A percentile compares a stretch with the other conserved stretches of the same genome.
Evolutionary conservation across 352 stramenopile genomes (phyloP).

Genomic region (Pythium volutum): DNA sequence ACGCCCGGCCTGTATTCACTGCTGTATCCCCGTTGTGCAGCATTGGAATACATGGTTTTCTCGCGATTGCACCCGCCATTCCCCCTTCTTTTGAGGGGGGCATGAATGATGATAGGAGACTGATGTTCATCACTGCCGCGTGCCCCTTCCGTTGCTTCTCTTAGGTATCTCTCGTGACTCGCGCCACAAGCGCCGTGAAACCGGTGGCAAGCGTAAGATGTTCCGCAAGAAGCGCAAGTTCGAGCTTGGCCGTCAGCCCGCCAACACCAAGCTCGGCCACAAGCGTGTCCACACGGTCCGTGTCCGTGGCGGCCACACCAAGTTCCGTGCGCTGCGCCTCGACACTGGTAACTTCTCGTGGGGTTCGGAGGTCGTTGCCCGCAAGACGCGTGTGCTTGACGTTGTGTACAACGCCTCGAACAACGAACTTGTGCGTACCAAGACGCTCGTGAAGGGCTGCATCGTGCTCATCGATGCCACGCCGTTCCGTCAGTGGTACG

Average conservation of each 20-base stretch:
- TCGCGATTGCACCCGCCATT: constrained; percentile 5
- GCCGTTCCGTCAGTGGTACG: constrained; percentile 99
- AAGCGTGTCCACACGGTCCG: constrained; percentile 97
- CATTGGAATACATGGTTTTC: constrained; percentile 72
- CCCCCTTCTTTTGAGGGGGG: neutral
- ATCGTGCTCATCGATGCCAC: constrained; percentile 98
- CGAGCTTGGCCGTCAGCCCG: constrained; percentile 96
- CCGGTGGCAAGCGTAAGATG: constrained; percentile 97
- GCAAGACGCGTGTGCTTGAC: constrained; percentile 99
- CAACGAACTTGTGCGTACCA: constrained; percentile 99
- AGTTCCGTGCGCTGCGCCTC: constrained; percentile 98
- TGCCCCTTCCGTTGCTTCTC: constrained; percentile 11
- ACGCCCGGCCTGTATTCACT: constrained; percentile 64
- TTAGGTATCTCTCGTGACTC: constrained; percentile 99
- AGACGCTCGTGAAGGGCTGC: constrained; percentile 99
- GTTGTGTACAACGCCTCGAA: constrained; percentile 99
- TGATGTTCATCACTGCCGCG: constrained; percentile 18
- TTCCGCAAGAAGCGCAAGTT: constrained; percentile 99
- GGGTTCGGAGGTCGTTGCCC: constrained; percentile 96
- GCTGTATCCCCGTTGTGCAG: constrained; percentile 89
- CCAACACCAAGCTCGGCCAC: constrained; percentile 98
- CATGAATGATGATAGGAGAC: constrained; percentile 4
- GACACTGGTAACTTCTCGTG: constrained; percentile 99
- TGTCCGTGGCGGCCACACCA: constrained; percentile 96
- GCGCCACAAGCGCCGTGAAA: constrained; percentile 99